These are phyloP conservation scores for Pleurotus tuber-regium DNA, from an alignment of 768 basidiomycete species.

Conservation along the genomic window DNA sequence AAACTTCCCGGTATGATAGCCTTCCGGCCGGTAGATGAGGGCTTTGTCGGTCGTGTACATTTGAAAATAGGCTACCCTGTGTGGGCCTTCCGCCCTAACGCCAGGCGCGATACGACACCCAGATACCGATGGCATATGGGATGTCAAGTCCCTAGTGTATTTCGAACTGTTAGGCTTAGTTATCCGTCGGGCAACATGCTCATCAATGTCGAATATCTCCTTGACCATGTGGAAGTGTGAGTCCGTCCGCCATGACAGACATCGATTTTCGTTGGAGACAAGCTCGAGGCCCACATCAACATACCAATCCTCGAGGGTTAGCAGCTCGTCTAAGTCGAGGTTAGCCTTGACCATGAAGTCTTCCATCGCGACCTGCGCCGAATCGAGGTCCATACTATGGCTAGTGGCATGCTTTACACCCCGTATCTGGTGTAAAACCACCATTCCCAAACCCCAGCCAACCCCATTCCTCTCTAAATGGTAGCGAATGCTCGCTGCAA, in stretches of 20 bases:
- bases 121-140: constrained; percentile 26
- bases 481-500: neutral
- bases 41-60: constrained; percentile 33
- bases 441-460: neutral
- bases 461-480: neutral
- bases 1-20: constrained; percentile 18
- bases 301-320: constrained; percentile 18
- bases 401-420: constrained; percentile 9
- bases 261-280: constrained; percentile 13
- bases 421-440: constrained; percentile 11
- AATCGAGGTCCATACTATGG: neutral
- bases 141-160: constrained; percentile 24
- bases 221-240: constrained; percentile 21
- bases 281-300: constrained; percentile 30
- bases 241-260: constrained; percentile 30
- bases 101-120: constrained; percentile 29
- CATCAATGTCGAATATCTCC: constrained; percentile 12
- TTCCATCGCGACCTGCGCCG: neutral
- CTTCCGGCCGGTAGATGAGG: constrained; percentile 19
- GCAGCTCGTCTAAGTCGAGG: neutral
- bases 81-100: constrained; percentile 12
- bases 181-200: constrained; percentile 17
- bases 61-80: constrained; percentile 24
- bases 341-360: neutral
- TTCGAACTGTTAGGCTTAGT: constrained; percentile 19